A percentile compares a stretch with the other conserved stretches of the same genome.
phyloP scores from a whole-genome alignment of 2,329 filamentous ascomycete species.

The Stachybotrys elegans region DNA sequence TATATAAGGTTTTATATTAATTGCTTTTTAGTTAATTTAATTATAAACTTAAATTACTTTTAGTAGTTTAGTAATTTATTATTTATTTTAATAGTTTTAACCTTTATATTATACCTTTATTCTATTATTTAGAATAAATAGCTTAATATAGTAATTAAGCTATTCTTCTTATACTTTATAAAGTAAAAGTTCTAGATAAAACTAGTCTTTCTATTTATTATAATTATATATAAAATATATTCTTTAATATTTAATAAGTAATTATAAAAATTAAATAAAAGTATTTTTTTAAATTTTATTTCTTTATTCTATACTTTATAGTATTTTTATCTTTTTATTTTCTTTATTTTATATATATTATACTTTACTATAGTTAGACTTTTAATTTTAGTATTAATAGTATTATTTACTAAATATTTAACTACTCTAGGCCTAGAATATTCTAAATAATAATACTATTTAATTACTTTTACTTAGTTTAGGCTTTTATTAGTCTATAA shows the following conservation, averaged over 20 bases:
- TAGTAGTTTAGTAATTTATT: background rate
- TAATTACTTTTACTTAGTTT: background rate
- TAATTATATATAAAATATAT: background rate
- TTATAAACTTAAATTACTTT: background rate
- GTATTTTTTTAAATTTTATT: constrained; percentile 2
- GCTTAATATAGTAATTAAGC: too few species aligned
- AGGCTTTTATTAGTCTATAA: too few species aligned
- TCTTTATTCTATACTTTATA: background rate
- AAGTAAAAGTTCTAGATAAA: background rate
- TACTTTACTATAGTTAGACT: background rate
- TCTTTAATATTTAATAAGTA: constrained; percentile 1
- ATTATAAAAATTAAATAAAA: constrained; percentile 3
- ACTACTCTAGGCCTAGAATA: background rate
- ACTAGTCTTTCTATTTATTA: constrained; percentile 1
- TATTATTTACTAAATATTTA: constrained; percentile 2
- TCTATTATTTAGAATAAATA: background rate
- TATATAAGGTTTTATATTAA: constrained; percentile 1
- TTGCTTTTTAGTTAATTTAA: background rate
- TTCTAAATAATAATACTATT: background rate
- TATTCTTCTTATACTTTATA: background rate
- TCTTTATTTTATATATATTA: background rate
- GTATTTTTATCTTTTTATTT: constrained; percentile 2
- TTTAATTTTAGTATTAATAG: background rate
- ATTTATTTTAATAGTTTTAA: background rate
- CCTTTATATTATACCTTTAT: background rate